Evolutionary conservation across 805 yeast species (phyloP), one percentile per base, ranked within the genome.

Genomic region (Candida tibetensis): DNA sequence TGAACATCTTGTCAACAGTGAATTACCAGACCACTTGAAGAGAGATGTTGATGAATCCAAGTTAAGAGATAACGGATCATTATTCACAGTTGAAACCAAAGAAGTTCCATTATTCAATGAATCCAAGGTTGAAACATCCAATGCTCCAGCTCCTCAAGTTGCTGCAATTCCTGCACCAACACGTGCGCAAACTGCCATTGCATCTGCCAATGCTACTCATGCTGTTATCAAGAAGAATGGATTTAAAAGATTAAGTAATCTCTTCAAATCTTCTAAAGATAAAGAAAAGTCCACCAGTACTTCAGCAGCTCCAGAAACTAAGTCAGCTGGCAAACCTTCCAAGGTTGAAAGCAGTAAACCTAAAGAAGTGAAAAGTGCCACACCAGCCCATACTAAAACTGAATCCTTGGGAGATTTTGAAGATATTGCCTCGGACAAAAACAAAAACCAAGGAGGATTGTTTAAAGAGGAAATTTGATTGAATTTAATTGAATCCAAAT

Each of bases 21-120:
- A 66, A 39, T 66, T 74, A 44, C 82, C 82, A 9, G 78, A 72
- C 34, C 82, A 77, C 56, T 61, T 77, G 50, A 66, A 62, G 42
- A 54, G 40, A 13, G 57, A 57, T 4, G 48, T 69, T 10, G 58
- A 66, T 41, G 73, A 68, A 42, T 43, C 46, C 32, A 57, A 58
- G 42, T 50, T 67, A 26, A 55, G 58, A 25, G 74, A 69, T 45
- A 62, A 69, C 14, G 58, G 65, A 4, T 66, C 72, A 1, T 50
- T 69, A 14, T 69, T 69, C 42, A 52, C 68, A 1, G 63, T 48
- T 12, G 70, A 63, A 26, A 18, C 9, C 4, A 37, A 42, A 29
- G 48, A 47, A 30, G 38, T 33, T 45, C 32, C 42, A 32, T 34
- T 23, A 22, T 26, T 36, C 29, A 29, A 46, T 28, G 44, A 26